Conservation (phyloP, 1,284 basidiomycete genomes). For the Ceratobasidium sp. region DNA sequence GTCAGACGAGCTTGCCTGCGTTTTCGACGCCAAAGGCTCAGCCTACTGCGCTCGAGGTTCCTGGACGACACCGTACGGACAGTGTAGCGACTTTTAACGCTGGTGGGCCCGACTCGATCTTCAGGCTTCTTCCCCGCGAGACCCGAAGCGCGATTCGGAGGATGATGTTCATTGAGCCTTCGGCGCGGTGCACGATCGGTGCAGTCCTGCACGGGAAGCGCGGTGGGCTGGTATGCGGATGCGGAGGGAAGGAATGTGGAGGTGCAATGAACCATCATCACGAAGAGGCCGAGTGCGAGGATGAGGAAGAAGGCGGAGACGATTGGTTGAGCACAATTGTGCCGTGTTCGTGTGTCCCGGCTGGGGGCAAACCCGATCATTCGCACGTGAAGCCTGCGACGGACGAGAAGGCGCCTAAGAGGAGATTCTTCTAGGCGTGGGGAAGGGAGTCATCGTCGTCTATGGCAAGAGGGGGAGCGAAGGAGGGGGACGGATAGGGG, state of each 20-base stretch:
- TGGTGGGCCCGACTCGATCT: slow-evolving; percentile 95
- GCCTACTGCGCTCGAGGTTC: slow-evolving; percentile 48
- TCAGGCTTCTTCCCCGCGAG: slow-evolving; percentile 95
- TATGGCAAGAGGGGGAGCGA: no score
- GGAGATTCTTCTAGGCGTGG: slow-evolving; percentile 57
- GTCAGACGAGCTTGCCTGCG: slow-evolving; percentile 33
- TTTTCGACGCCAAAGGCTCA: slow-evolving; percentile 47
- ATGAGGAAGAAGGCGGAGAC: slow-evolving; percentile 68
- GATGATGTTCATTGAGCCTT: slow-evolving; percentile 94
- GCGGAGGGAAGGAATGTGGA: slow-evolving; percentile 60
- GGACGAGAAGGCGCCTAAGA: slow-evolving; percentile 77
- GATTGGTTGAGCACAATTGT: slow-evolving; percentile 80
- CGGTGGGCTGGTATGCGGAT: slow-evolving; percentile 83
- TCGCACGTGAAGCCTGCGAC: slow-evolving; percentile 73
- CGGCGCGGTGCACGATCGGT: slow-evolving; percentile 90
- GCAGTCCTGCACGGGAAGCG: slow-evolving; percentile 88
- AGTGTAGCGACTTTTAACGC: slow-evolving; percentile 76
- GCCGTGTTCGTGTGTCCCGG: slow-evolving; percentile 68
- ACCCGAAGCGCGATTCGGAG: slow-evolving; percentile 87
- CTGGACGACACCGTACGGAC: slow-evolving; percentile 50
- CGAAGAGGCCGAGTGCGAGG: slow-evolving; percentile 55
- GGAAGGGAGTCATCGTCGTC: no score
- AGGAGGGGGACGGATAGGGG: no score
- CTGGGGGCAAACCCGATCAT: slow-evolving; percentile 61
- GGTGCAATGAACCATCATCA: slow-evolving; percentile 57